A percentile compares a stretch with the other conserved stretches of the same genome.
Evolutionary conservation across 2,329 filamentous ascomycete genomes (phyloP).

Genomic region (Rhinocladiella similis): DNA sequence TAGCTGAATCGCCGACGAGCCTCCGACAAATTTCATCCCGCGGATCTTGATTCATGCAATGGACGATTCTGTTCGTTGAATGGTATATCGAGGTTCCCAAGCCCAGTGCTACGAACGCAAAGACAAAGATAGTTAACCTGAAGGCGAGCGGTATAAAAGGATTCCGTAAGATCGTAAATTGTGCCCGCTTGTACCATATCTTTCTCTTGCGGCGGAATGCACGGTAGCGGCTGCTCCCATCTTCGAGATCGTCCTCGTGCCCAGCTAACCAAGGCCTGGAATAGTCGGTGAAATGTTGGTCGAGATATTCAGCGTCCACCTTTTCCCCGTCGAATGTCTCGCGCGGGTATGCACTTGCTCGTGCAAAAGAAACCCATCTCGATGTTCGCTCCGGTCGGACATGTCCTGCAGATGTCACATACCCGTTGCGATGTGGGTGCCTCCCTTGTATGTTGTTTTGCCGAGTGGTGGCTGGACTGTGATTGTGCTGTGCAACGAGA

Average conservation of each 20-base stretch:
- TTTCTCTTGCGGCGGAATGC: conserved; percentile 54
- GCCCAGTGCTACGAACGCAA: conserved; percentile 78
- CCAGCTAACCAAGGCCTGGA: conserved; percentile 54
- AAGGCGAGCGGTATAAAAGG: conserved; percentile 83
- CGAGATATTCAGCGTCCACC: conserved; percentile 48
- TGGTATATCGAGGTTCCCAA: conserved; percentile 74
- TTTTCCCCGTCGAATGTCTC: conserved; percentile 39
- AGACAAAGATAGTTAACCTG: conserved; percentile 77
- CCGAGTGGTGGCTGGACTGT: conserved; percentile 38
- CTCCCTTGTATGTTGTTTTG: conserved; percentile 23
- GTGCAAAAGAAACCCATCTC: conserved; percentile 48
- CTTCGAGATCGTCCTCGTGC: conserved; percentile 50
- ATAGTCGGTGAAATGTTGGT: conserved; percentile 46
- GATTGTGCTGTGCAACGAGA: conserved; percentile 49
- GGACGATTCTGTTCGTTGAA: conserved; percentile 46
- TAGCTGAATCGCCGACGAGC: conserved; percentile 16
- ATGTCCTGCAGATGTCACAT: conserved; percentile 16
- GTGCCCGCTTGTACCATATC: conserved; percentile 60
- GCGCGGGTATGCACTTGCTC: conserved; percentile 44
- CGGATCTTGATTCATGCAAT: conserved; percentile 28
- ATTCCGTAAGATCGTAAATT: conserved; percentile 71
- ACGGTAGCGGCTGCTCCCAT: conserved; percentile 48
- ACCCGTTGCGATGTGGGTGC: conserved; percentile 10
- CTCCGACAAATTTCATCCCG: conserved; percentile 10
- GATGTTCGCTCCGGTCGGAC: conserved; percentile 38